Percentiles rank a stretch among this genome's conserved stretches.
Conservation (phyloP, 106 monocot species). For the Dioscorea alata region DNA sequence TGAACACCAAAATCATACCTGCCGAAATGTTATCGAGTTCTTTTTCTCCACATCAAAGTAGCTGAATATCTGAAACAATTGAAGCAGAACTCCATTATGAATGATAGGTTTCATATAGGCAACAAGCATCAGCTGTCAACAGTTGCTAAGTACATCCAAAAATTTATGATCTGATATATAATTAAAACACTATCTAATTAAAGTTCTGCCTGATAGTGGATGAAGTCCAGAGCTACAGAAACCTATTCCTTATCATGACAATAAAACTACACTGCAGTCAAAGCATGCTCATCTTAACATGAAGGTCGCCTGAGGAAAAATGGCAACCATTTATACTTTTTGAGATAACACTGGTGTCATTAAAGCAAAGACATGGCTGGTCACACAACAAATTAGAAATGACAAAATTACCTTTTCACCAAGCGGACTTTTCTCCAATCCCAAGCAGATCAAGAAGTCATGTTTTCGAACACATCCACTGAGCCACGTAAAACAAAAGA, state of each 20-base stretch:
- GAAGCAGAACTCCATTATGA: not conserved
- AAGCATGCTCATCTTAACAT: too few species aligned
- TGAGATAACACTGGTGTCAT: too few species aligned
- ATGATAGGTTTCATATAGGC: not conserved
- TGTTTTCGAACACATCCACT: constrained; percentile 60
- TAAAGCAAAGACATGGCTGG: too few species aligned
- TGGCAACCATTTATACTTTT: too few species aligned
- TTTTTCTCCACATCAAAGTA: constrained; percentile 76
- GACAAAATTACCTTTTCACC: constrained; percentile 38
- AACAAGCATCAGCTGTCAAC: not conserved
- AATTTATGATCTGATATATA: not conserved
- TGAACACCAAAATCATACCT: constrained; percentile 37
- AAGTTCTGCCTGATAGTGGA: not conserved
- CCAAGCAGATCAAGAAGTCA: constrained; percentile 39
- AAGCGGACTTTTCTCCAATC: constrained; percentile 32
- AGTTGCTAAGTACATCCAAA: not conserved
- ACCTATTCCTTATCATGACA: not conserved
- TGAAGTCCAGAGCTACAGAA: not conserved
- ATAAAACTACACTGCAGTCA: too few species aligned
- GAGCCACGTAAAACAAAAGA: constrained; percentile 10
- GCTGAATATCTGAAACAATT: constrained; percentile 57
- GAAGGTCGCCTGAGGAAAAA: too few species aligned
- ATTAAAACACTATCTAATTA: not conserved
- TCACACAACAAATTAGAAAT: not conserved
- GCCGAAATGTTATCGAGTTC: constrained; percentile 78